A percentile compares a stretch with the other conserved stretches of the same genome.
Evolutionary conservation across 2,329 filamentous ascomycete species (phyloP).

Genomic region (Fusarium tjaetaba): DNA sequence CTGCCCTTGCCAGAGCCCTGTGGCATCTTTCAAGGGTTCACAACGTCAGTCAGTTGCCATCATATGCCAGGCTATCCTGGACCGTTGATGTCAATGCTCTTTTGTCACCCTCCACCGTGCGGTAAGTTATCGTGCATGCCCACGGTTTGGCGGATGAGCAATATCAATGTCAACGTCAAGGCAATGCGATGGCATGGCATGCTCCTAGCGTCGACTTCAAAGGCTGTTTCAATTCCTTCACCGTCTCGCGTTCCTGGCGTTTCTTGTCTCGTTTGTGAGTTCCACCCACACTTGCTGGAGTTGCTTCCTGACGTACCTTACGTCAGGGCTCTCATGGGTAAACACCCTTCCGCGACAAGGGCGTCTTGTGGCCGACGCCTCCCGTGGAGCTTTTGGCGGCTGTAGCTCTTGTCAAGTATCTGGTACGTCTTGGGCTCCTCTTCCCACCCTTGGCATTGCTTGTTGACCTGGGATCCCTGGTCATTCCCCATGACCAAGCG

Average conservation of each 20-base stretch:
- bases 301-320: conserved; percentile 43
- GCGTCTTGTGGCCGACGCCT: conserved; percentile 42
- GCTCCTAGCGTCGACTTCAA: conserved; percentile 33
- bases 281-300: conserved; percentile 39
- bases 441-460: conserved; percentile 39
- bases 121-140: neutral
- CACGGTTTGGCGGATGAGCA: conserved; percentile 15
- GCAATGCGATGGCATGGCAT: conserved; percentile 27
- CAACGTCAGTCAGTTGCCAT: conserved; percentile 41
- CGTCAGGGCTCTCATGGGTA: conserved; percentile 44
- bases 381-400: conserved; percentile 39
- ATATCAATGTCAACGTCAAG: conserved; percentile 11
- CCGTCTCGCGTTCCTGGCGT: conserved; percentile 45
- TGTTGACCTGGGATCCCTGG: conserved; percentile 43
- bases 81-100: conserved; percentile 40
- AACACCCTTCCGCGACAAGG: conserved; percentile 43
- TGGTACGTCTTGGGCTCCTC: conserved; percentile 35
- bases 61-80: conserved; percentile 37
- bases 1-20: conserved; percentile 31
- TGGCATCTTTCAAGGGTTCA: conserved; percentile 36
- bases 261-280: conserved; percentile 42
- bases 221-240: conserved; percentile 46
- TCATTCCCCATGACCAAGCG: conserved; percentile 38
- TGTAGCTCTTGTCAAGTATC: conserved; percentile 37
- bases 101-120: conserved; percentile 35